A percentile compares a stretch with the other conserved stretches of the same genome.
Evolutionary conservation across 345 rosid genomes (phyloP).

Genomic region (Theobroma cacao): DNA sequence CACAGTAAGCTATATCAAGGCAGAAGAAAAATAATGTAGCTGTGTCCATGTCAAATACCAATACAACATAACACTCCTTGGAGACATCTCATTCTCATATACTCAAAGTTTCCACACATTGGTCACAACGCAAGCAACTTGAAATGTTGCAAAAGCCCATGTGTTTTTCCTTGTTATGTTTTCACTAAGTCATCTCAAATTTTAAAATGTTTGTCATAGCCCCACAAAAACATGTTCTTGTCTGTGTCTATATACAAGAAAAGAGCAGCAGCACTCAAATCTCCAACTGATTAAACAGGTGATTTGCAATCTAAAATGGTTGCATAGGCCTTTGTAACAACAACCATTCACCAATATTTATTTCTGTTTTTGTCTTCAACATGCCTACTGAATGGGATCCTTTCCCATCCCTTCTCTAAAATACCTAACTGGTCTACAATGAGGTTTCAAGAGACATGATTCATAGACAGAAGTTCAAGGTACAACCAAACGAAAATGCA

Average conservation of each 20-base stretch:
- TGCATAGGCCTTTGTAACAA: background rate
- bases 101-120: background rate
- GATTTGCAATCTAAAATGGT: background rate
- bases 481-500: background rate
- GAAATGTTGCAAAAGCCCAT: background rate
- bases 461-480: background rate
- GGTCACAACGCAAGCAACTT: background rate
- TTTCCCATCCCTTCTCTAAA: background rate
- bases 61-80: background rate
- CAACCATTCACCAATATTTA: background rate
- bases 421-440: background rate
- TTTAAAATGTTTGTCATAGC: background rate
- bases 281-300: background rate
- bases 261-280: background rate
- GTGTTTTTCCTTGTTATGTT: constrained; percentile 1
- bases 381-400: background rate
- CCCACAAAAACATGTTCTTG: background rate
- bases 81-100: background rate
- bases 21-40: background rate
- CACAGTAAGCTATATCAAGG: background rate
- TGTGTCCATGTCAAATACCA: background rate
- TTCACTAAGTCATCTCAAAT: background rate
- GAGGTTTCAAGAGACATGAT: background rate
- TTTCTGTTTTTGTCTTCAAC: background rate
- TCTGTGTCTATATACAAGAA: background rate